Evolutionary conservation across 1,139 yeast species (phyloP).

Genomic region (Blastobotrys apis): DNA sequence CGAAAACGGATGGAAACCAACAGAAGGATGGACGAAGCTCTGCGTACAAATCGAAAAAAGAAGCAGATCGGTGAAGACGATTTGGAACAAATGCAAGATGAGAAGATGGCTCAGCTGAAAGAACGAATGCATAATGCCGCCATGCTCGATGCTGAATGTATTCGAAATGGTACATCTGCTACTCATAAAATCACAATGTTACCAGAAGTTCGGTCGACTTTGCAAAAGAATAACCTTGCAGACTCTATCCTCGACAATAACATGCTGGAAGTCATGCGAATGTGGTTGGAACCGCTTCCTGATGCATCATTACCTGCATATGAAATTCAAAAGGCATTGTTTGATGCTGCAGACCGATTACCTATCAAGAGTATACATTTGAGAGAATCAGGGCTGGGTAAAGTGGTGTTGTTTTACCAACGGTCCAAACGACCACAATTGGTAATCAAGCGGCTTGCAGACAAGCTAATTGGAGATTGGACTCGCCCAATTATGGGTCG

Average conservation of each 20-base stretch:
- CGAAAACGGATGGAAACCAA: conserved; percentile 69
- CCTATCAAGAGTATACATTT: conserved; percentile 95
- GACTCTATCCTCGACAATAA: conserved; percentile 94
- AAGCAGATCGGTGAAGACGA: conserved; percentile 81
- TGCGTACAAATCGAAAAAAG: conserved; percentile 48
- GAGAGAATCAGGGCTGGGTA: conserved; percentile 91
- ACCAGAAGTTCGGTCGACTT: conserved; percentile 69
- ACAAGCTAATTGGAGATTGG: conserved; percentile 92
- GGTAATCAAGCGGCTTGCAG: conserved; percentile 79
- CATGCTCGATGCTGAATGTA: conserved; percentile 79
- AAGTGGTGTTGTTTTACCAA: conserved; percentile 90
- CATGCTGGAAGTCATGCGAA: conserved; percentile 84
- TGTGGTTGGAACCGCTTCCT: conserved; percentile 97
- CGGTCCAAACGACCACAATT: conserved; percentile 87
- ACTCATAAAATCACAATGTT: conserved; percentile 78
- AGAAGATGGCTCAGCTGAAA: conserved; percentile 71
- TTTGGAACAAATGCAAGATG: conserved; percentile 92
- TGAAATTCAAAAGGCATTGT: conserved; percentile 87
- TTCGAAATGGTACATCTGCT: conserved; percentile 64
- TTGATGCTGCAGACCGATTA: conserved; percentile 64
- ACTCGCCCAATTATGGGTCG: conserved; percentile 96
- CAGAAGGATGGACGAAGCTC: conserved; percentile 71
- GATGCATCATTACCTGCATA: conserved; percentile 97
- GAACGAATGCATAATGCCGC: conserved; percentile 95
- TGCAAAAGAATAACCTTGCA: conserved; percentile 76